Percentiles rank a stretch among this genome's conserved stretches.
Conservation (phyloP, 306 rosid species). For the Lithocarpus polystachyus region DNA sequence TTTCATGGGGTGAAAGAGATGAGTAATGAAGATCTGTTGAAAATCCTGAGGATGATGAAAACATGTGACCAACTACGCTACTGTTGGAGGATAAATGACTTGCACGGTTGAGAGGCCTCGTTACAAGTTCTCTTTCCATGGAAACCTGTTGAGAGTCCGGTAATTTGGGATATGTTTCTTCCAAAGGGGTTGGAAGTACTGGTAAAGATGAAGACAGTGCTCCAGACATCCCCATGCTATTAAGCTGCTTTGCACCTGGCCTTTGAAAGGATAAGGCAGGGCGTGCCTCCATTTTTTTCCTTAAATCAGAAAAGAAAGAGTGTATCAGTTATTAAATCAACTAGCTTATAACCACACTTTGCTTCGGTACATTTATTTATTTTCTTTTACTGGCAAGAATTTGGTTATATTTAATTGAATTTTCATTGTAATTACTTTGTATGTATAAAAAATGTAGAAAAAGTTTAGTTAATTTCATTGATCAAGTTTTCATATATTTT, state of each 20-base stretch:
- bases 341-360: not conserved
- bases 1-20: constrained; percentile 59
- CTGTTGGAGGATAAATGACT: constrained; percentile 54
- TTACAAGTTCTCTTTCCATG: constrained; percentile 53
- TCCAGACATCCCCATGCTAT: constrained; percentile 61
- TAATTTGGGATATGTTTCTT: constrained; percentile 61
- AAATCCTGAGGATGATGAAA: constrained; percentile 82
- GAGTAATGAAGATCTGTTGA: constrained; percentile 83
- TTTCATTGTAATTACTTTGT: too few species aligned
- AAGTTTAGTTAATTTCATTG: too few species aligned
- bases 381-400: too few species aligned
- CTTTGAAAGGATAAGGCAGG: constrained; percentile 58
- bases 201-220: constrained; percentile 59
- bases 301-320: constrained; percentile 30
- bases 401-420: too few species aligned
- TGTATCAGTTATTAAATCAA: constrained; percentile 26
- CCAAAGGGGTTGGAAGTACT: constrained; percentile 52
- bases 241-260: constrained; percentile 61
- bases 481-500: too few species aligned
- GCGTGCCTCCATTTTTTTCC: constrained; percentile 79
- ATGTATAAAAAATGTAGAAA: too few species aligned
- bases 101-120: constrained; percentile 50
- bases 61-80: constrained; percentile 78
- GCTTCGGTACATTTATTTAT: too few species aligned
- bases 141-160: constrained; percentile 65